Evolutionary conservation across 495 filamentous ascomycete species (phyloP).

Genomic region (Staphylotrichum tortipilum): DNA sequence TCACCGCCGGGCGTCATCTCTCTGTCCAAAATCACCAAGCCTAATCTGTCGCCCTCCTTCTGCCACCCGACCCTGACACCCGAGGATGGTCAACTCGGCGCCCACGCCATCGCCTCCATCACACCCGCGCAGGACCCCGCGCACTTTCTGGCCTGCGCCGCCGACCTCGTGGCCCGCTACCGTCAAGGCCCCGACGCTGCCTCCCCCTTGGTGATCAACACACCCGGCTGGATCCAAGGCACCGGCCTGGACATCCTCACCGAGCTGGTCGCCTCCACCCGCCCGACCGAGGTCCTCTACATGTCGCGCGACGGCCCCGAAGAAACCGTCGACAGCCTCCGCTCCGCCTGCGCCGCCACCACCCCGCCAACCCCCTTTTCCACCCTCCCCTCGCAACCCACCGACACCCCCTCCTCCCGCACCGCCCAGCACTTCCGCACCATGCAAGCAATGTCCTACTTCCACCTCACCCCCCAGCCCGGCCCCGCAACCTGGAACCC

Average conservation of each 20-base stretch:
- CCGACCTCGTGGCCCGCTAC: conserved; percentile 62
- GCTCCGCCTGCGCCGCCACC: conserved; percentile 23
- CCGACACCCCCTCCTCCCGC: conserved; percentile 51
- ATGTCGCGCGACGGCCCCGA: conserved; percentile 62
- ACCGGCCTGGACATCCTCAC: conserved; percentile 61
- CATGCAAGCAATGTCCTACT: conserved; percentile 78
- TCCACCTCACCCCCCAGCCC: conserved; percentile 40
- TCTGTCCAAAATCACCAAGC: conserved; percentile 52
- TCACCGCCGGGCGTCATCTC: conserved; percentile 69
- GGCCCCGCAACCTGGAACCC: conserved; percentile 24
- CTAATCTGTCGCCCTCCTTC: conserved; percentile 67
- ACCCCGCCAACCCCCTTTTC: conserved; percentile 24
- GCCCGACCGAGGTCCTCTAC: conserved; percentile 58
- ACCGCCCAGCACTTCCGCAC: conserved; percentile 61
- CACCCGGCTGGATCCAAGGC: conserved; percentile 74
- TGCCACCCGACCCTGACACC: conserved; percentile 47
- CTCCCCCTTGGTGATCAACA: conserved; percentile 67
- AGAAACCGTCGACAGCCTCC: conserved; percentile 54
- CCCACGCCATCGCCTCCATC: conserved; percentile 64
- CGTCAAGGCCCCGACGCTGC: conserved; percentile 29
- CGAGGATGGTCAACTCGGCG: conserved; percentile 33
- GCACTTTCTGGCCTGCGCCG: conserved; percentile 58
- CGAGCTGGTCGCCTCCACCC: conserved; percentile 46
- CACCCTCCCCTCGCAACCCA: conserved; percentile 50
- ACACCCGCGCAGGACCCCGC: conserved; percentile 62